Evolutionary conservation across 257 asterid genomes (phyloP).

Genomic region (Nyctanthes arbortristis): DNA sequence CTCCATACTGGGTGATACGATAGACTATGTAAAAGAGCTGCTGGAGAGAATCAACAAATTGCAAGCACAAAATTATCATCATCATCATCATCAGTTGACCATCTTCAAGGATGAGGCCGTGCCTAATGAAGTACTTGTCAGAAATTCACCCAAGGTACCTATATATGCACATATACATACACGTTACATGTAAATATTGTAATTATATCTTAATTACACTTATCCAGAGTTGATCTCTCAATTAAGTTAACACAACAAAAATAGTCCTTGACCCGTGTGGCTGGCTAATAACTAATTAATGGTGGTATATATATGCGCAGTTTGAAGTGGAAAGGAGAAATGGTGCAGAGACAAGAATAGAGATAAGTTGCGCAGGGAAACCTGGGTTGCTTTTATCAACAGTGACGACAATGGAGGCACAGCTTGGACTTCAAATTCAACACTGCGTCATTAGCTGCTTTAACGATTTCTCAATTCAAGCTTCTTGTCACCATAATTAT

Average conservation of each 20-base stretch:
- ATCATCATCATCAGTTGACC: conserved; percentile 38
- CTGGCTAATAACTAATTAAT: no score
- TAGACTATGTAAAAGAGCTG: conserved; percentile 81
- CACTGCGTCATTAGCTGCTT: conserved; percentile 79
- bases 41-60: conserved; percentile 54
- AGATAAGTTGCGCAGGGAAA: conserved; percentile 57
- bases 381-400: conserved; percentile 73
- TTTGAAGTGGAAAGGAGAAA: conserved; percentile 63
- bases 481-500: conserved; percentile 71
- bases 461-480: conserved; percentile 62
- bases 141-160: conserved; percentile 79
- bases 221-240: no score
- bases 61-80: conserved; percentile 55
- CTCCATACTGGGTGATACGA: conserved; percentile 83
- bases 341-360: conserved; percentile 44
- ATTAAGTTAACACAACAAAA: no score
- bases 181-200: no score
- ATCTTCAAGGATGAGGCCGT: conserved; percentile 52
- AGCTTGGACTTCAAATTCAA: conserved; percentile 68
- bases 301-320: no score
- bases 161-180: no score
- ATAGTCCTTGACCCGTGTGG: no score
- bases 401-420: conserved; percentile 64
- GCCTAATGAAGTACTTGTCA: conserved; percentile 43
- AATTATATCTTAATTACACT: background rate